phyloP scores from a whole-genome alignment of 768 basidiomycete genomes.

The Gloeopeniophorella convolvens region DNA sequence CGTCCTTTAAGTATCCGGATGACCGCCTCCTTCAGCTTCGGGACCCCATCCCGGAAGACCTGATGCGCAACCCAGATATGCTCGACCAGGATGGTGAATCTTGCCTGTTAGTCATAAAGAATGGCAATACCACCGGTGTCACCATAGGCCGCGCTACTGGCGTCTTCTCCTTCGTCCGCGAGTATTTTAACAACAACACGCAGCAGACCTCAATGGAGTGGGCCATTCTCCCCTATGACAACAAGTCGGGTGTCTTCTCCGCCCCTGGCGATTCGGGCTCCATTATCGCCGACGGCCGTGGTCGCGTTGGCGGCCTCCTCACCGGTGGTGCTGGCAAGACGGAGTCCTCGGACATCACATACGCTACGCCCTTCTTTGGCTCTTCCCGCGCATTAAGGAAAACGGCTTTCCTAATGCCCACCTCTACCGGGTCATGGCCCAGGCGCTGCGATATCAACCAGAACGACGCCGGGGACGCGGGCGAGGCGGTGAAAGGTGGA shows the following conservation, averaged over 20 bases:
- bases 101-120: constrained; percentile 32
- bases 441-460: no score
- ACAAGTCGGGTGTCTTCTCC: constrained; percentile 30
- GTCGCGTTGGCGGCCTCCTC: constrained; percentile 32
- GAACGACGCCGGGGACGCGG: no score
- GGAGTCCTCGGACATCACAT: constrained; percentile 29
- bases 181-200: constrained; percentile 23
- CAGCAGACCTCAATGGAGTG: constrained; percentile 28
- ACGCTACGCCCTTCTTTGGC: constrained; percentile 35
- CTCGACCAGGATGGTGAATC: constrained; percentile 26
- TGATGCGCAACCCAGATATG: constrained; percentile 29
- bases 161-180: constrained; percentile 30
- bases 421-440: no score
- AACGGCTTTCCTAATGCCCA: constrained; percentile 11
- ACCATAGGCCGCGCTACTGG: constrained; percentile 33
- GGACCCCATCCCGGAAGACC: constrained; percentile 28
- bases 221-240: constrained; percentile 26
- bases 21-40: constrained; percentile 29
- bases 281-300: constrained; percentile 27
- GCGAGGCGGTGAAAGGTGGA: no score
- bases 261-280: constrained; percentile 34
- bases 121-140: constrained; percentile 30
- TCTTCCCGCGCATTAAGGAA: constrained; percentile 22
- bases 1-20: constrained; percentile 28
- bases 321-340: constrained; percentile 30